A percentile compares a stretch with the other conserved stretches of the same genome.
These are phyloP conservation scores for Phoma herbarum DNA, from an alignment of 2,329 filamentous ascomycete species.

Conservation along the genomic window DNA sequence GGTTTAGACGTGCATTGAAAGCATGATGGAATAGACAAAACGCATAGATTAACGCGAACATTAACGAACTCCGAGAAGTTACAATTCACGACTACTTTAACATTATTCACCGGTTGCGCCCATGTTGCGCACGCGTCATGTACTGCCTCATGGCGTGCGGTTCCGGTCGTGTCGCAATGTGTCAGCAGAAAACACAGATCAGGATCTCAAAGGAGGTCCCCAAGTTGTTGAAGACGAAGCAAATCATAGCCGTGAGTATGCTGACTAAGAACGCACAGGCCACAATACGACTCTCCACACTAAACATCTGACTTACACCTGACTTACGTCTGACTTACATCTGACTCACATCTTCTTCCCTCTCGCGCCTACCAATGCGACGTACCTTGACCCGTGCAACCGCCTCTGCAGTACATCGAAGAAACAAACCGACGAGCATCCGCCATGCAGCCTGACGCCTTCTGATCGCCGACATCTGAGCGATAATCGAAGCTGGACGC, in stretches of 20 bases:
- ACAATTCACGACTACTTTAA: too few species aligned
- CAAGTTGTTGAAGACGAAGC: too few species aligned
- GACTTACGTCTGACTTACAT: too few species aligned
- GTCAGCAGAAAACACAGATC: too few species aligned
- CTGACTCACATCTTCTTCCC: background rate
- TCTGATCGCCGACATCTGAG: background rate
- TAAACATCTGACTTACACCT: background rate
- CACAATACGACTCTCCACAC: background rate
- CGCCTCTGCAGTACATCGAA: background rate
- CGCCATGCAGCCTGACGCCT: background rate
- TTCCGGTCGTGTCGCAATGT: too few species aligned
- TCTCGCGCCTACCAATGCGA: background rate
- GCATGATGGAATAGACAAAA: conserved; percentile 3
- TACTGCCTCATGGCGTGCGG: too few species aligned
- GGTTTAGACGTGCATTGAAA: conserved; percentile 24
- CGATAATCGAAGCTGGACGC: background rate
- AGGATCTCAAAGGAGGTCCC: too few species aligned
- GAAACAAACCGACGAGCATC: background rate
- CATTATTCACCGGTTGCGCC: too few species aligned
- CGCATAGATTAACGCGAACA: conserved; percentile 21
- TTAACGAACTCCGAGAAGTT: too few species aligned
- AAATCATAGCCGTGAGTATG: too few species aligned
- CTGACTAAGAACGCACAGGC: too few species aligned
- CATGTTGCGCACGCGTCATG: too few species aligned
- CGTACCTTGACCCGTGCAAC: background rate